Evolutionary conservation across 176 grass and related monocot species (phyloP).

Genomic region (Oryza officinalis): DNA sequence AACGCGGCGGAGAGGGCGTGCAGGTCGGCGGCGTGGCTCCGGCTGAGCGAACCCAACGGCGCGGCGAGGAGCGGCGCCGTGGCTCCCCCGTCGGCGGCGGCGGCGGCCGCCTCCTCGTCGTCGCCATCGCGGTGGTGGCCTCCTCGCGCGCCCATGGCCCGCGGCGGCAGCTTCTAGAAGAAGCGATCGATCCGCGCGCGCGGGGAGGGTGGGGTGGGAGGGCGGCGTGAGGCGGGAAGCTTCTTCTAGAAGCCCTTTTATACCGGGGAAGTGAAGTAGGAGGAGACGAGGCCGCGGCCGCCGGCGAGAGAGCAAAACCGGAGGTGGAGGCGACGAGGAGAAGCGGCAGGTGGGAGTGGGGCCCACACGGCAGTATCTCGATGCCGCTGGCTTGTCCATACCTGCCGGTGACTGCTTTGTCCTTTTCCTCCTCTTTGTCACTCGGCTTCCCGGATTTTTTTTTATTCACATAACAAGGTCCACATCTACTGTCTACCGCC

Average conservation of each 20-base stretch:
- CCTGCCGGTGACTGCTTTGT: background rate
- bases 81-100: background rate
- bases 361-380: conserved; percentile 4
- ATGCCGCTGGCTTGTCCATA: background rate
- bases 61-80: conserved; percentile 21
- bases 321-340: background rate
- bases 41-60: background rate
- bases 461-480: background rate
- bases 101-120: conserved; percentile 11
- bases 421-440: background rate
- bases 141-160: conserved; percentile 25
- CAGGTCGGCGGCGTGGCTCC: conserved; percentile 58
- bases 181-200: background rate
- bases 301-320: background rate
- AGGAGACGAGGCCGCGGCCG: background rate
- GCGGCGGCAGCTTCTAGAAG: background rate
- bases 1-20: conserved; percentile 80
- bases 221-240: background rate
- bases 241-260: conserved; percentile 38
- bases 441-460: background rate
- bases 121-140: conserved; percentile 12
- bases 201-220: background rate
- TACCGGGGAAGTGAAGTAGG: background rate
- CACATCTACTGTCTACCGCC: background rate
- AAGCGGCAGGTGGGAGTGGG: background rate